phyloP scores from a whole-genome alignment of 768 basidiomycete genomes.

The Ramaria rubella region DNA sequence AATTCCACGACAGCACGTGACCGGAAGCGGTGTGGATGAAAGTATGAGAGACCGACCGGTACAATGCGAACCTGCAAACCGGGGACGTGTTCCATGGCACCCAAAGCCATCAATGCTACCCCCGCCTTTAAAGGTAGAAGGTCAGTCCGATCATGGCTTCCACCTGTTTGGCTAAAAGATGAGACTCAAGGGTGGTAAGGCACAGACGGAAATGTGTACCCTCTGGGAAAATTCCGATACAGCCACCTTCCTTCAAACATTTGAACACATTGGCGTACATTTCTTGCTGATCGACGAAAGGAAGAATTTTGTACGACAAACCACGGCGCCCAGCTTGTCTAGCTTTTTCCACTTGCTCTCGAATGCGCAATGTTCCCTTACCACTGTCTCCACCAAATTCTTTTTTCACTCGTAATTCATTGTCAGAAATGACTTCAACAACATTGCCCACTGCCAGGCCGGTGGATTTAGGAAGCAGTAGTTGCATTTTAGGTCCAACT shows the following conservation, averaged over 20 bases:
- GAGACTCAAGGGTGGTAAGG: too few species aligned
- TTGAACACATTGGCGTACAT: conserved; percentile 95
- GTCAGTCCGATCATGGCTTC: conserved; percentile 96
- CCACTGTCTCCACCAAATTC: conserved; percentile 82
- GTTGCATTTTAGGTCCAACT: conserved; percentile 72
- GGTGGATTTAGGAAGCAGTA: conserved; percentile 77
- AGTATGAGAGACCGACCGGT: conserved; percentile 60
- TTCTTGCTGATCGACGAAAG: conserved; percentile 86
- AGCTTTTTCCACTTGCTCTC: conserved; percentile 60
- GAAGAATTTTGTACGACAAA: conserved; percentile 73
- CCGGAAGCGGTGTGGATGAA: conserved; percentile 78
- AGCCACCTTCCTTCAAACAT: conserved; percentile 74
- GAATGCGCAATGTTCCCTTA: conserved; percentile 58
- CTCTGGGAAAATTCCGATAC: conserved; percentile 98
- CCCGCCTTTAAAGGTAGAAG: conserved; percentile 96
- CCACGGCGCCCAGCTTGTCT: conserved; percentile 52
- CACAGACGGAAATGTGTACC: conserved; percentile 39
- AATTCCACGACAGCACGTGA: conserved; percentile 98
- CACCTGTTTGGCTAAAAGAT: conserved; percentile 50
- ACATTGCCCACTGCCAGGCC: conserved; percentile 78
- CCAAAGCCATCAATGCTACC: conserved; percentile 95
- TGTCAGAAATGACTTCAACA: conserved; percentile 83
- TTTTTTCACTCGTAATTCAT: conserved; percentile 73
- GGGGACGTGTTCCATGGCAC: conserved; percentile 92
- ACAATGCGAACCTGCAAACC: conserved; percentile 84